A percentile compares a stretch with the other conserved stretches of the same genome.
Evolutionary conservation across 2,329 filamentous ascomycete genomes (phyloP).

Genomic region (Alternaria brassicae): DNA sequence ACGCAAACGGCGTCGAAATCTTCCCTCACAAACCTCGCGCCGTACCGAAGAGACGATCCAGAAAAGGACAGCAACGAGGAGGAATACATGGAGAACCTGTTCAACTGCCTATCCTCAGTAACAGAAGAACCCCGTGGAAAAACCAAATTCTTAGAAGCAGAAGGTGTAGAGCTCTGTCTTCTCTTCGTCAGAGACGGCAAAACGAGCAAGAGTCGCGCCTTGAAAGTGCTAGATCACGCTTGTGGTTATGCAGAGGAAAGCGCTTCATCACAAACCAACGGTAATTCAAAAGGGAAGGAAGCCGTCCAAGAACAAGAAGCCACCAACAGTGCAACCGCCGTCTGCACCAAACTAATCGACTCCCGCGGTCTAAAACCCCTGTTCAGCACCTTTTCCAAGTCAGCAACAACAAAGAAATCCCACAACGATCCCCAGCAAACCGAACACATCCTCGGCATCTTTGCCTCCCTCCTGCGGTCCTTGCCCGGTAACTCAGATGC

Average conservation of each 20-base stretch:
- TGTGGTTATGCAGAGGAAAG: conserved; percentile 60
- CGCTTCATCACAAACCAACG: conserved; percentile 23
- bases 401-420: conserved; percentile 77
- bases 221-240: conserved; percentile 86
- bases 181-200: conserved; percentile 93
- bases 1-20: conserved; percentile 75
- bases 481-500: conserved; percentile 78
- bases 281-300: conserved; percentile 25
- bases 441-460: conserved; percentile 85
- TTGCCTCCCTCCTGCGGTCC: conserved; percentile 79
- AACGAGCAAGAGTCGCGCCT: conserved; percentile 76
- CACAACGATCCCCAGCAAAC: conserved; percentile 71
- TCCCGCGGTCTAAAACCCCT: conserved; percentile 82
- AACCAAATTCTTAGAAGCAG: conserved; percentile 81
- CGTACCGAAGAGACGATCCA: conserved; percentile 86
- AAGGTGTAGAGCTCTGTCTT: conserved; percentile 88
- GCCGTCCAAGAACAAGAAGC: conserved; percentile 6
- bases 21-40: conserved; percentile 81
- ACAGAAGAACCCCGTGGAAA: conserved; percentile 80
- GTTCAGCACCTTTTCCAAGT: conserved; percentile 74
- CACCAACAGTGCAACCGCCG: conserved; percentile 57
- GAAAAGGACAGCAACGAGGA: conserved; percentile 86
- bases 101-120: conserved; percentile 83
- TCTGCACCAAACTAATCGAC: conserved; percentile 80
- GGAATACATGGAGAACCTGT: conserved; percentile 93